Conservation (phyloP, 371 early-diverging fungal genomes). For the Lichtheimia corymbifera region DNA sequence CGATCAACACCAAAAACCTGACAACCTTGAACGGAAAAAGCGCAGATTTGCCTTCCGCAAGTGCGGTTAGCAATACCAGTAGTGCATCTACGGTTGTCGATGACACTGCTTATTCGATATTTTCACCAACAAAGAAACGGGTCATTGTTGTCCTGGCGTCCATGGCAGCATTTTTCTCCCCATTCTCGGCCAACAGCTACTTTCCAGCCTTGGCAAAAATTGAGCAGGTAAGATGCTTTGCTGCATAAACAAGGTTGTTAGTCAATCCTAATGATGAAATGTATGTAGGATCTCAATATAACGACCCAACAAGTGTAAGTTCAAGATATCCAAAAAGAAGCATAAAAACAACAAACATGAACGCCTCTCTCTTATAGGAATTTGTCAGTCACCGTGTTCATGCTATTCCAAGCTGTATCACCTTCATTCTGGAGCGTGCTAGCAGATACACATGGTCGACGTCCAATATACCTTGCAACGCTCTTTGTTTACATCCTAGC, state of each 20-base stretch:
- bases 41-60: background rate
- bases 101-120: background rate
- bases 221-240: conserved; percentile 13
- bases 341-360: background rate
- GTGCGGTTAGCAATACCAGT: no score
- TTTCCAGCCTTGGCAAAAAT: conserved; percentile 29
- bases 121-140: conserved; percentile 17
- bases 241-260: background rate
- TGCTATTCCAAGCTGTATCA: conserved; percentile 47
- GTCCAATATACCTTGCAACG: conserved; percentile 63
- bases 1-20: background rate
- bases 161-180: conserved; percentile 27
- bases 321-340: background rate
- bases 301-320: conserved; percentile 23
- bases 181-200: conserved; percentile 28
- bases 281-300: conserved; percentile 12
- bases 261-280: background rate
- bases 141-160: conserved; percentile 22
- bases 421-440: conserved; percentile 66
- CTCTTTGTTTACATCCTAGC: conserved; percentile 62
- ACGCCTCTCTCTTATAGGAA: conserved; percentile 16
- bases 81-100: background rate
- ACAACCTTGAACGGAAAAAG: background rate
- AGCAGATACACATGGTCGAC: conserved; percentile 65
- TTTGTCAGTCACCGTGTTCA: conserved; percentile 41